phyloP scores from a whole-genome alignment of 2,329 filamentous ascomycete species.

The Apiospora pterosperma region DNA sequence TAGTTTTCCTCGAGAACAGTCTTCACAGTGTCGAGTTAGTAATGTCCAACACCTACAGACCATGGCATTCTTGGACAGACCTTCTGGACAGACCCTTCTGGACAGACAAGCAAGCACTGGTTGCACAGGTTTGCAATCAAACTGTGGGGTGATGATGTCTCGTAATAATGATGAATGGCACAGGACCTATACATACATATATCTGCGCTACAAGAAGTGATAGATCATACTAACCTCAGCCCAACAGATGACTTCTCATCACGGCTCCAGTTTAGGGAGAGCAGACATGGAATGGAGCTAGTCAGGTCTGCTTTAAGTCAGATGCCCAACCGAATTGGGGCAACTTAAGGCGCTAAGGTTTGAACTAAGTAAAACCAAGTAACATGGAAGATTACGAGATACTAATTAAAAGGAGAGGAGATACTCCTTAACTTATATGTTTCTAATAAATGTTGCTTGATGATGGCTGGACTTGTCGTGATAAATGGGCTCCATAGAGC shows the following conservation, averaged over 20 bases:
- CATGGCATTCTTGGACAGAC: too few species aligned
- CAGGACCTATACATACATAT: too few species aligned
- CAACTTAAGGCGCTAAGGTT: not conserved
- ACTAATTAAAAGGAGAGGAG: too few species aligned
- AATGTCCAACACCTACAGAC: not conserved
- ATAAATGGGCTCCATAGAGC: too few species aligned
- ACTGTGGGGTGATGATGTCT: not conserved
- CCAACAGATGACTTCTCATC: not conserved
- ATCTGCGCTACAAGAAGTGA: not conserved
- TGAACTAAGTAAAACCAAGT: too few species aligned
- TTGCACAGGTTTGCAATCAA: not conserved
- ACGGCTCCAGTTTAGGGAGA: not conserved
- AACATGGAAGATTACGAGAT: too few species aligned
- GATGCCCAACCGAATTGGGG: not conserved
- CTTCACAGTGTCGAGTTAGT: not conserved
- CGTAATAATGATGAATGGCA: not conserved
- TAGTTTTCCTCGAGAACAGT: not conserved
- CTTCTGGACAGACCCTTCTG: too few species aligned
- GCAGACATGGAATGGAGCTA: not conserved
- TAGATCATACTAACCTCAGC: not conserved
- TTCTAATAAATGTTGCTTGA: too few species aligned
- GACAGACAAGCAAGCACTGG: not conserved
- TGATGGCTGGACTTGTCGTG: too few species aligned
- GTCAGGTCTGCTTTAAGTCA: not conserved
- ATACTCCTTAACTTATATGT: too few species aligned